phyloP scores from a whole-genome alignment of 2,329 filamentous ascomycete species.

The Celoporthe dispersa region DNA sequence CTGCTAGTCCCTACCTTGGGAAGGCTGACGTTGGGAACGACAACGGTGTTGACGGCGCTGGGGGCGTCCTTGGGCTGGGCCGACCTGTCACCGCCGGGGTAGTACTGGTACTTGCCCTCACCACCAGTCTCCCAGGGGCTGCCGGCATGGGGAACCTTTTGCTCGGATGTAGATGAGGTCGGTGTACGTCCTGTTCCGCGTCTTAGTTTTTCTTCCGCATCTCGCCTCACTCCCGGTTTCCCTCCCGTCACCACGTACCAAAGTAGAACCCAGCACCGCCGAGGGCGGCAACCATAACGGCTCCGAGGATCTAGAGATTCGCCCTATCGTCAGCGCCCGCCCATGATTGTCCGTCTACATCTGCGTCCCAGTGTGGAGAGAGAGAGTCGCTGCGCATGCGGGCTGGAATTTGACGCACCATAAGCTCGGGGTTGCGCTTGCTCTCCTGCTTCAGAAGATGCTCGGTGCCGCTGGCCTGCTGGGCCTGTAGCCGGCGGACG shows the following conservation, averaged over 20 bases:
- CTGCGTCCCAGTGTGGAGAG: background rate
- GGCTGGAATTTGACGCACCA: constrained; percentile 44
- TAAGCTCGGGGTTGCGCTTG: constrained; percentile 58
- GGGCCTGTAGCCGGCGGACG: constrained; percentile 51
- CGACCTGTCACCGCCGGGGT: constrained; percentile 81
- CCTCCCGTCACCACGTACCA: constrained; percentile 53
- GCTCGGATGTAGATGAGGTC: constrained; percentile 83
- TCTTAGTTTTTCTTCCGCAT: constrained; percentile 17
- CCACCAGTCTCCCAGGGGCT: constrained; percentile 88
- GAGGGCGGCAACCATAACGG: constrained; percentile 88
- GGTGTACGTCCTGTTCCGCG: constrained; percentile 72
- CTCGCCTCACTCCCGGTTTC: background rate
- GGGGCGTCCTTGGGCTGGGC: constrained; percentile 84
- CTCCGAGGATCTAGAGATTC: constrained; percentile 75
- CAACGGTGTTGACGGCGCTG: constrained; percentile 91
- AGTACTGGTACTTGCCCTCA: constrained; percentile 75
- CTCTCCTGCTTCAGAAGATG: constrained; percentile 59
- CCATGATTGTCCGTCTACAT: constrained; percentile 4
- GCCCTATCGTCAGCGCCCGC: constrained; percentile 31
- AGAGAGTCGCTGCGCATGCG: background rate
- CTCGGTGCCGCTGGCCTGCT: constrained; percentile 42
- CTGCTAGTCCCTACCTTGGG: constrained; percentile 68
- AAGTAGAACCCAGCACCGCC: constrained; percentile 90
- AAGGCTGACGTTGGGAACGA: constrained; percentile 90
- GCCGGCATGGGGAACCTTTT: constrained; percentile 70